phyloP scores from a whole-genome alignment of 805 yeast genomes.

The Kodamaea jinghongensis region DNA sequence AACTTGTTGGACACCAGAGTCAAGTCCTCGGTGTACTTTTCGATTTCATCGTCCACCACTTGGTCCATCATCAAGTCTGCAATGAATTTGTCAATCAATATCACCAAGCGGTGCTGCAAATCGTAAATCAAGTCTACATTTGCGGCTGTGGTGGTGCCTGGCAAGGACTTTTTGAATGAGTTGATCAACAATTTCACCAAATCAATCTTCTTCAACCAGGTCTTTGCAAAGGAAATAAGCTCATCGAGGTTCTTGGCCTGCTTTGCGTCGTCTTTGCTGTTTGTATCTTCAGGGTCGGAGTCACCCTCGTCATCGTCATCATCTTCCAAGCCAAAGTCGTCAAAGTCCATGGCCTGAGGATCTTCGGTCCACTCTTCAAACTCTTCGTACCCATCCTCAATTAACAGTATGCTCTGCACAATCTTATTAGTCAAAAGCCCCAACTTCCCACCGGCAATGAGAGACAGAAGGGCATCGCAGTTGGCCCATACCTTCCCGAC shows the following conservation, averaged over 20 bases:
- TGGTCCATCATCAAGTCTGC: conserved; percentile 53
- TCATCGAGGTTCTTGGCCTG: conserved; percentile 17
- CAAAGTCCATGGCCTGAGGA: conserved; percentile 45
- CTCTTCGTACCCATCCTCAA: conserved; percentile 66
- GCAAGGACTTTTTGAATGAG: conserved; percentile 58
- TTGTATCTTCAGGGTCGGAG: conserved; percentile 19
- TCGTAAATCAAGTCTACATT: conserved; percentile 47
- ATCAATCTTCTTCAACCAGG: conserved; percentile 53
- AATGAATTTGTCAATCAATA: conserved; percentile 54
- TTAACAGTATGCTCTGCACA: conserved; percentile 41
- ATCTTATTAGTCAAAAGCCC: conserved; percentile 51
- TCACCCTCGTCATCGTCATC: conserved; percentile 20
- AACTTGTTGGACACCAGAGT: conserved; percentile 26
- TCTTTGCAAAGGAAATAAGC: conserved; percentile 39
- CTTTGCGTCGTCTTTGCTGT: conserved; percentile 21
- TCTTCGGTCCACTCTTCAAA: conserved; percentile 66
- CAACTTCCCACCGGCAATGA: conserved; percentile 49
- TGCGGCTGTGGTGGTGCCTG: conserved; percentile 40
- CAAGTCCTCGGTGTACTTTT: conserved; percentile 21
- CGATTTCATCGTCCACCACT: conserved; percentile 37
- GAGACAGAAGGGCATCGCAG: conserved; percentile 48
- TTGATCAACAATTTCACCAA: conserved; percentile 56
- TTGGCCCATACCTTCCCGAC: conserved; percentile 73
- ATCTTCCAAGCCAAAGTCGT: conserved; percentile 46
- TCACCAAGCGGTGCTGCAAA: conserved; percentile 43